Evolutionary conservation across 2,329 filamentous ascomycete genomes (phyloP), one percentile per base, ranked within the genome.

Genomic region (Scopulariopsis brevicaulis): DNA sequence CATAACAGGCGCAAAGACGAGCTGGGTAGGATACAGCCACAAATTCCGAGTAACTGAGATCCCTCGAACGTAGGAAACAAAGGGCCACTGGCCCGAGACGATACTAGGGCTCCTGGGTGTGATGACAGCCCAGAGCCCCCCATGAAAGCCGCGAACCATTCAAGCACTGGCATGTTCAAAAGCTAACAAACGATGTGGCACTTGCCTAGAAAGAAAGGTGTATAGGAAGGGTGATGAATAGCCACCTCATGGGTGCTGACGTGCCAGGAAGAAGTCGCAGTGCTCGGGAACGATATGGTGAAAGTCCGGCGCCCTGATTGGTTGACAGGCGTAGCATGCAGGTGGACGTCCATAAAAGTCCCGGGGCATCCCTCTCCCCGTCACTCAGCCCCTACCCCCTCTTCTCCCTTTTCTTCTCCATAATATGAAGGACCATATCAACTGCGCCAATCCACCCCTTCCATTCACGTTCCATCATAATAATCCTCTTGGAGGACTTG

Each of bases 131-230:
- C 28, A 32, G 28, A 32, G 28, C 28, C 28, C 28, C 28, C 8
- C 28, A 32, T 32, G 28, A 32, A 32, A 32, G 28, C 28, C 28
- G 8, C 28, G n/a, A 32, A 8, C 28, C 28, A 32, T 32, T 8
- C 28, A 32, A n/a, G 28, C 28, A n/a, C 28, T 8, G 8, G 28
- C 8, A 4, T 32, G 28, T 32, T 32, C 4, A 32, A 55, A 66
- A 66, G 8, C 59, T 60, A 43, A 64, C 58, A 37, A 65, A 62
- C 51, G 65, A 60, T 35, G 66, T 62, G 48, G 61, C 59, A 40
- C 37, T 40, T 40, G 37, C 18, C 2, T 46, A 18, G 18, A 46
- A 15, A n/a, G 40, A 15, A 46, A 46, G n/a, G 40, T 15, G 3
- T 5, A 18, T 8, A 46, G 18, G 10, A n/a, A 18, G 40, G 40